These are phyloP conservation scores for Russula olivacea DNA, from an alignment of 768 basidiomycete species.

Conservation along the genomic window DNA sequence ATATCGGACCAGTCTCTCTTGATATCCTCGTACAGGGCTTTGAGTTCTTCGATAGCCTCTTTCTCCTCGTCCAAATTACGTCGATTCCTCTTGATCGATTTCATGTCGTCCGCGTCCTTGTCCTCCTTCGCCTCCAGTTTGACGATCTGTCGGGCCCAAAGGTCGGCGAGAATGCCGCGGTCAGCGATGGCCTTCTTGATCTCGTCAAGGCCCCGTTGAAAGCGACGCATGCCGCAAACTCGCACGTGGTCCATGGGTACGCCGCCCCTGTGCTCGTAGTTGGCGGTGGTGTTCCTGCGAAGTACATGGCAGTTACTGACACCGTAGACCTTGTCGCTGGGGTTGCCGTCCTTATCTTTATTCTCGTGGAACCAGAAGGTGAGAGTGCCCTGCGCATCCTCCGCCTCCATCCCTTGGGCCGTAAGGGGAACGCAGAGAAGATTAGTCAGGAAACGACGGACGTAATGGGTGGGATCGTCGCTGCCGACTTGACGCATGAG, in stretches of 20 bases:
- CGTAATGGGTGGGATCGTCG: background rate
- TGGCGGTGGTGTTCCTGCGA: background rate
- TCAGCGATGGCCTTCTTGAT: background rate
- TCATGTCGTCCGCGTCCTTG: background rate
- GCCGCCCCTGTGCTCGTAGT: background rate
- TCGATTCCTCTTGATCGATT: background rate
- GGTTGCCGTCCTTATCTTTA: background rate
- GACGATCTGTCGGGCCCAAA: background rate
- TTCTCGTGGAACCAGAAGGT: background rate
- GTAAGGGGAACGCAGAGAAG: background rate
- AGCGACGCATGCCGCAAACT: background rate
- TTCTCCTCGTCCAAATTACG: background rate
- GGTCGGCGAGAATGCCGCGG: background rate
- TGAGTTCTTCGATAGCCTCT: slow-evolving; percentile 1
- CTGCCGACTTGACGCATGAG: background rate
- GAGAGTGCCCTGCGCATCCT: background rate
- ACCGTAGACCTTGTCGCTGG: background rate
- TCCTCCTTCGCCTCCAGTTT: background rate
- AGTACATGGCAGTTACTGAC: background rate
- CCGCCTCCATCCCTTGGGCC: background rate
- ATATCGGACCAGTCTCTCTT: background rate
- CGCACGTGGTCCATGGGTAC: background rate
- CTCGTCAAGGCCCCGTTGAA: background rate
- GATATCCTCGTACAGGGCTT: background rate
- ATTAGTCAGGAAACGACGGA: background rate